These are phyloP conservation scores for Abrus precatorius DNA, from an alignment of 306 rosid genomes.

Conservation along the genomic window DNA sequence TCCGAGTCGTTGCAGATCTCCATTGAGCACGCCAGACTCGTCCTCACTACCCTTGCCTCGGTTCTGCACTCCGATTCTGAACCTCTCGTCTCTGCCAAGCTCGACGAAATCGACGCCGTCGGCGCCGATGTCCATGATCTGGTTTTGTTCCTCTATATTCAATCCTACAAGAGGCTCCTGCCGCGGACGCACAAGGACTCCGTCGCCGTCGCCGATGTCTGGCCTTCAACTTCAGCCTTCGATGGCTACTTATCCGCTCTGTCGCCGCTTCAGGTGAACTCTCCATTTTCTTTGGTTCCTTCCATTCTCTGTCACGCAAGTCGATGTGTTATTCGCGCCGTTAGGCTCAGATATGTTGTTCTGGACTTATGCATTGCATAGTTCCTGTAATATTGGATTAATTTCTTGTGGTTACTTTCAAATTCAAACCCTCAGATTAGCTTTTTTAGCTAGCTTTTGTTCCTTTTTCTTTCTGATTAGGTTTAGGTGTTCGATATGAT, in stretches of 20 bases:
- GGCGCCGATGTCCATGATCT: conserved; percentile 85
- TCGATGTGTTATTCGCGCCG: background rate
- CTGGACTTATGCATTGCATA: conserved; percentile 35
- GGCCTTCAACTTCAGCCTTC: conserved; percentile 99
- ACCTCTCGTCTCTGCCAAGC: conserved; percentile 66
- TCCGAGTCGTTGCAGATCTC: conserved; percentile 91
- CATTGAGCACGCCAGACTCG: conserved; percentile 77
- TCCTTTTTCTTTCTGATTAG: background rate
- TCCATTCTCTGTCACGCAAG: background rate
- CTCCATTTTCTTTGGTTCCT: conserved; percentile 17
- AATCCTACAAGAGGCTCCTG: conserved; percentile 84
- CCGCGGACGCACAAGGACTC: conserved; percentile 95
- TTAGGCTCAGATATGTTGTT: background rate
- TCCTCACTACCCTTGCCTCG: conserved; percentile 80
- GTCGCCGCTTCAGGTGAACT: conserved; percentile 91
- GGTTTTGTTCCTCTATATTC: conserved; percentile 83
- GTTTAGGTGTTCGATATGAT: background rate
- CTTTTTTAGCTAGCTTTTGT: background rate
- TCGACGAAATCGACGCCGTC: conserved; percentile 57
- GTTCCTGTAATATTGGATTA: background rate
- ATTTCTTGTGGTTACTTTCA: conserved; percentile 11
- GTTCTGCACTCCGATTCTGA: conserved; percentile 79
- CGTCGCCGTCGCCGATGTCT: conserved; percentile 91
- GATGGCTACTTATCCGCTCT: conserved; percentile 97
- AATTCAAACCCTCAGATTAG: conserved; percentile 18